Evolutionary conservation across 2,329 filamentous ascomycete species (phyloP).

Genomic region (Dactylellina drechsleri): DNA sequence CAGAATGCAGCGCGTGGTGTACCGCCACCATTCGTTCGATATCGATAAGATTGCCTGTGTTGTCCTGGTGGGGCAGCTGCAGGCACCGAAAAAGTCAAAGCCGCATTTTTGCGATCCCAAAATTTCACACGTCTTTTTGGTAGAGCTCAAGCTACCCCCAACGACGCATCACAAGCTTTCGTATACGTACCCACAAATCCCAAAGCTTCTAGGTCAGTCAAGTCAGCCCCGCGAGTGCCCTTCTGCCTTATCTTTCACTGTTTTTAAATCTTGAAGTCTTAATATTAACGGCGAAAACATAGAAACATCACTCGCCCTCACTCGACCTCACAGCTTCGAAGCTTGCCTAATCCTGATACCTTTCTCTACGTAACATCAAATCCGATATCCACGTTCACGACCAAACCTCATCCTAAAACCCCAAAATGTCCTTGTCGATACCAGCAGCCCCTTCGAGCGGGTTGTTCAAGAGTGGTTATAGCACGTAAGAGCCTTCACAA

Average conservation of each 20-base stretch:
- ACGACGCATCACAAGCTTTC: slow-evolving; percentile 23
- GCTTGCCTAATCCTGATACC: slow-evolving; percentile 61
- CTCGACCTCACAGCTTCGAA: neutral
- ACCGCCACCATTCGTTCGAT: slow-evolving; percentile 30
- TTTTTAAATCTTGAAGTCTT: no score
- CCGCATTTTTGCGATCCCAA: slow-evolving; percentile 50
- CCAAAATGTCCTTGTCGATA: slow-evolving; percentile 90
- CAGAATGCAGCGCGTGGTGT: neutral
- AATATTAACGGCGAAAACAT: no score
- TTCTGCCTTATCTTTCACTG: neutral
- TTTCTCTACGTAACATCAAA: slow-evolving; percentile 67
- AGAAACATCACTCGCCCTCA: no score
- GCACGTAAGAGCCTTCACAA: slow-evolving; percentile 73
- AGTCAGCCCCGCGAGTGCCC: neutral
- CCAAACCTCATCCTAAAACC: slow-evolving; percentile 8
- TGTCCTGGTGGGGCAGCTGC: slow-evolving; percentile 55
- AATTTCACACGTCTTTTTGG: slow-evolving; percentile 48
- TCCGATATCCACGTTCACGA: slow-evolving; percentile 67
- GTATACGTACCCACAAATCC: neutral
- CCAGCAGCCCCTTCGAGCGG: slow-evolving; percentile 91
- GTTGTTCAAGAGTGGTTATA: slow-evolving; percentile 96
- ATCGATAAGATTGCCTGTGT: slow-evolving; percentile 51
- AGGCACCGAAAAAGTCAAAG: slow-evolving; percentile 54
- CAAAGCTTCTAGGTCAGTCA: neutral
- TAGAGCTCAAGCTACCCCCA: neutral